Percentiles rank a stretch among this genome's conserved stretches.
phyloP scores from a whole-genome alignment of 805 yeast species.

The Candida sithepensis region DNA sequence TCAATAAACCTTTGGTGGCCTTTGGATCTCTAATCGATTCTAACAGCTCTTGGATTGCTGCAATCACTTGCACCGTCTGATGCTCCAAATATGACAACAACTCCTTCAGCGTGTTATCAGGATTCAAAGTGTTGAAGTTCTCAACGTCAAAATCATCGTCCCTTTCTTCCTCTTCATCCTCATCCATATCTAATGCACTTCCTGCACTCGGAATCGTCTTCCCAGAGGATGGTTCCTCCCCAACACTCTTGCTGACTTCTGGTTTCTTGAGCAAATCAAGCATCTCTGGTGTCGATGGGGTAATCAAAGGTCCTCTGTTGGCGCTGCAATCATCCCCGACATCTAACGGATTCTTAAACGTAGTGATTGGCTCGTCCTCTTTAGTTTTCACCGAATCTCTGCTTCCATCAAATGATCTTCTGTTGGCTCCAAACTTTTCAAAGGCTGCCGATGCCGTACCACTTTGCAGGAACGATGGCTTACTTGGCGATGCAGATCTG shows the following conservation, averaged over 20 bases:
- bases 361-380: background rate
- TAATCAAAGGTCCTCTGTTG: too few relatives aligned
- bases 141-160: conserved; percentile 60
- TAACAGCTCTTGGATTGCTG: conserved; percentile 80
- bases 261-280: too few relatives aligned
- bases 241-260: too few relatives aligned
- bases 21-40: conserved; percentile 74
- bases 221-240: conserved; percentile 8
- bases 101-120: conserved; percentile 84
- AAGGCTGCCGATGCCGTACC: conserved; percentile 19
- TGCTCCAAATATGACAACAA: conserved; percentile 84
- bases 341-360: conserved; percentile 4
- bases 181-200: conserved; percentile 14
- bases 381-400: background rate
- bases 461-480: conserved; percentile 1
- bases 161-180: conserved; percentile 19
- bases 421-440: conserved; percentile 30
- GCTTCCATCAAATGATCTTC: conserved; percentile 11
- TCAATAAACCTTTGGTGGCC: conserved; percentile 69
- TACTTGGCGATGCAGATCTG: conserved; percentile 19
- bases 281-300: too few relatives aligned
- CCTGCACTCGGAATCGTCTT: conserved; percentile 22
- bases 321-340: background rate
- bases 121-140: conserved; percentile 76
- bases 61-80: conserved; percentile 87